Evolutionary conservation across 345 rosid species (phyloP).

Genomic region (Corchorus capsularis): DNA sequence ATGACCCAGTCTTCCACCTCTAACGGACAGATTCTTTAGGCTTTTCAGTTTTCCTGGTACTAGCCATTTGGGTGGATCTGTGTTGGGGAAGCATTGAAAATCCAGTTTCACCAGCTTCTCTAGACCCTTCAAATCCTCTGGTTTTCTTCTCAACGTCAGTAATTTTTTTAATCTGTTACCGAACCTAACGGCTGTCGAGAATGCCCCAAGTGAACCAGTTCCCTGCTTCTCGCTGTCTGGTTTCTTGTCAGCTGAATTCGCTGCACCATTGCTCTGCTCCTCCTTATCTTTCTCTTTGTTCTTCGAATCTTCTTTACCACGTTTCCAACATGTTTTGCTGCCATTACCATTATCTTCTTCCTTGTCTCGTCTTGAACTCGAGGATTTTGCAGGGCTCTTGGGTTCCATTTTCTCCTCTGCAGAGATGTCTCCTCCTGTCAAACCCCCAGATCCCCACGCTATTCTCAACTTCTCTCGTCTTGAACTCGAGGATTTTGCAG

Average conservation of each 20-base stretch:
- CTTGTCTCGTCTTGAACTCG: too few relatives aligned
- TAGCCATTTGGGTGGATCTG: background rate
- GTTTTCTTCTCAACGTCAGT: background rate
- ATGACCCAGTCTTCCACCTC: conserved; percentile 33
- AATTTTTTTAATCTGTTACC: too few relatives aligned
- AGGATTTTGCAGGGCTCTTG: too few relatives aligned
- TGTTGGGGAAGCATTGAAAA: conserved; percentile 13
- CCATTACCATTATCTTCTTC: too few relatives aligned
- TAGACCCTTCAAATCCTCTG: background rate
- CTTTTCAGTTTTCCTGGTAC: background rate
- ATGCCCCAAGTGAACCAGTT: too few relatives aligned
- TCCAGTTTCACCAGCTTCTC: conserved; percentile 13
- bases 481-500: background rate
- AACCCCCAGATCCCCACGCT: too few relatives aligned
- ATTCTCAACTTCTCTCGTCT: too few relatives aligned
- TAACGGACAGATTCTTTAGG: conserved; percentile 25
- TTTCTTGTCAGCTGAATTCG: background rate
- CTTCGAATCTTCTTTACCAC: too few relatives aligned
- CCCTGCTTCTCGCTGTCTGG: background rate
- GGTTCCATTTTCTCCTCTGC: too few relatives aligned
- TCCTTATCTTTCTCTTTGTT: background rate
- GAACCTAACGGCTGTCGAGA: too few relatives aligned
- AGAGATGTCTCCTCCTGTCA: too few relatives aligned
- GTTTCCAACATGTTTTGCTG: too few relatives aligned
- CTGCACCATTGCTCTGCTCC: background rate